phyloP scores from a whole-genome alignment of 2,329 filamentous ascomycete genomes.

The Bipolaris bicolor region DNA sequence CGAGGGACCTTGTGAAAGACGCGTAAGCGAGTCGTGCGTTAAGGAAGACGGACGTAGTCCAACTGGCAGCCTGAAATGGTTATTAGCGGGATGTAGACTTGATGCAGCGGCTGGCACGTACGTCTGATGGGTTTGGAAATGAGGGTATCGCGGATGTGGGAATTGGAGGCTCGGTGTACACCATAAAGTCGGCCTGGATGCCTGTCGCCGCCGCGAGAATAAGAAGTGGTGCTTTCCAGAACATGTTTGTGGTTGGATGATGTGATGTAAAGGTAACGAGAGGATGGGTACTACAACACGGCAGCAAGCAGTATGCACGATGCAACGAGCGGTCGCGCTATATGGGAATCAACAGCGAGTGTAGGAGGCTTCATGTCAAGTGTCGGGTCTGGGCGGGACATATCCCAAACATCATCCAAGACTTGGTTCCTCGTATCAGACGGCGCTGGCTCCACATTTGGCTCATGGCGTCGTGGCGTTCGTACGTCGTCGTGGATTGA shows the following conservation, averaged over 20 bases:
- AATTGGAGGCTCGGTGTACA: conserved; percentile 40
- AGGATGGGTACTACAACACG: background rate
- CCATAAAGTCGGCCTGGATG: conserved; percentile 38
- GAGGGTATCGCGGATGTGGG: conserved; percentile 35
- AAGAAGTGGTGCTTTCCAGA: conserved; percentile 20
- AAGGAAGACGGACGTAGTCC: conserved; percentile 38
- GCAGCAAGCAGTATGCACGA: background rate
- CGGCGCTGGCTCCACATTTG: conserved; percentile 20
- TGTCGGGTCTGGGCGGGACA: conserved; percentile 1
- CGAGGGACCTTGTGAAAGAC: conserved; percentile 28
- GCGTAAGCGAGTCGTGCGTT: conserved; percentile 35
- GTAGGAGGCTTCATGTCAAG: background rate
- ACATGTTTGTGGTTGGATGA: conserved; percentile 15
- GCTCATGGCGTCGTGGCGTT: conserved; percentile 7
- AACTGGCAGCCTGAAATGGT: conserved; percentile 28
- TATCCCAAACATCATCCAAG: conserved; percentile 13
- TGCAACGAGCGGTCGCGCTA: conserved; percentile 1
- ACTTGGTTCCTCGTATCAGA: conserved; percentile 19
- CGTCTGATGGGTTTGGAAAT: conserved; percentile 32
- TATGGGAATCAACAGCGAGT: background rate
- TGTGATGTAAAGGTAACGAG: conserved; percentile 3
- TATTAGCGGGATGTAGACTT: background rate
- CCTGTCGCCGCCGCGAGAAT: conserved; percentile 24
- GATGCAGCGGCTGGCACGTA: conserved; percentile 8
- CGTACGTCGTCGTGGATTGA: conserved; percentile 2